phyloP scores from a whole-genome alignment of 2,329 filamentous ascomycete species.

The Stagonosporopsis cucurbitacearum region DNA sequence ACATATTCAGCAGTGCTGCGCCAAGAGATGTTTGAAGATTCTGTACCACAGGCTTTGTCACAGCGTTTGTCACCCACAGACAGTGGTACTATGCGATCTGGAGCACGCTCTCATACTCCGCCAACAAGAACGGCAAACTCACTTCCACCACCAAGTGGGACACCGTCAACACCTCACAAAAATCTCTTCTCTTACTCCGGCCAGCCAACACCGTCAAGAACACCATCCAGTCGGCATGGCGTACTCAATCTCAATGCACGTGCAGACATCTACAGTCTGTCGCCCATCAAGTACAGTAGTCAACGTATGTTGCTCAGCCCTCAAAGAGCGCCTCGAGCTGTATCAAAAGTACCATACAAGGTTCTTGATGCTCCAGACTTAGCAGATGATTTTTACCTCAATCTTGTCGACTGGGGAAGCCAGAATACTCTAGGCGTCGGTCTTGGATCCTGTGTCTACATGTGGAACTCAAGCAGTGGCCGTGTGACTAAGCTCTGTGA shows the following conservation, averaged over 20 bases:
- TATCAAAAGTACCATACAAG: constrained; percentile 97
- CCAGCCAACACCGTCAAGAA: constrained; percentile 88
- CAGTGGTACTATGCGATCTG: constrained; percentile 64
- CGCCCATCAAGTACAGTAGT: constrained; percentile 89
- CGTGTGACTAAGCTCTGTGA: constrained; percentile 94
- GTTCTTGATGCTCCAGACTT: constrained; percentile 95
- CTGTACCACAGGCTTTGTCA: constrained; percentile 80
- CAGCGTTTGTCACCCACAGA: constrained; percentile 60
- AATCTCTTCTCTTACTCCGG: constrained; percentile 91
- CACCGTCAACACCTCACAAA: constrained; percentile 94
- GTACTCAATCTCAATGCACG: constrained; percentile 81
- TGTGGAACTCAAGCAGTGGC: constrained; percentile 95
- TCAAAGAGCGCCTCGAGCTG: constrained; percentile 83
- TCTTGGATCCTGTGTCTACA: constrained; percentile 90
- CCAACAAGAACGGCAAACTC: constrained; percentile 69
- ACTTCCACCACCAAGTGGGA: constrained; percentile 74
- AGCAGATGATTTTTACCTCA: constrained; percentile 97
- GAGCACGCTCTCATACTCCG: constrained; percentile 79
- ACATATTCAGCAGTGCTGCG: constrained; percentile 89
- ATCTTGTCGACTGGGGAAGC: constrained; percentile 96
- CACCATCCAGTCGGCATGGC: constrained; percentile 84
- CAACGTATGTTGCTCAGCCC: constrained; percentile 93
- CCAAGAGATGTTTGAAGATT: constrained; percentile 89
- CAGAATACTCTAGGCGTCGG: constrained; percentile 94
- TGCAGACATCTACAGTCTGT: constrained; percentile 94